Evolutionary conservation across 75 land plant species (phyloP).

Genomic region (Pseudotsuga menziesii): DNA sequence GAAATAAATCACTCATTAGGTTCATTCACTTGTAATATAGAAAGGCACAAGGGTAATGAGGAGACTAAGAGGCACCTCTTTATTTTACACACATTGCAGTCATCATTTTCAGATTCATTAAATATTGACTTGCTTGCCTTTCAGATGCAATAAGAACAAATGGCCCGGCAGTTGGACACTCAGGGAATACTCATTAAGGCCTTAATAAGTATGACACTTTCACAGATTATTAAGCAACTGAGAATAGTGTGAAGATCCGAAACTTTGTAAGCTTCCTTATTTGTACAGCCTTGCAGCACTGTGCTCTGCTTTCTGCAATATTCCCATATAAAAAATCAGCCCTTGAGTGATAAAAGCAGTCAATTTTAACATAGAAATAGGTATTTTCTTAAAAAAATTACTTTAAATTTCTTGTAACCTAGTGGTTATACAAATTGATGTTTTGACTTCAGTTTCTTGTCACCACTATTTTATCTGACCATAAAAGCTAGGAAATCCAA

Average conservation of each 20-base stretch:
- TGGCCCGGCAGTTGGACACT: not conserved
- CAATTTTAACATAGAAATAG: not conserved
- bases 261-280: not conserved
- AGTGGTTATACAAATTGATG: not conserved
- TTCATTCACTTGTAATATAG: not conserved
- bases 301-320: conserved; percentile 8
- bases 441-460: not conserved
- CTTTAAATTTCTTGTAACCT: not conserved
- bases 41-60: not conserved
- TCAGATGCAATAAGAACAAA: too few species aligned
- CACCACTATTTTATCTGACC: not conserved
- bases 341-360: not conserved
- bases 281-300: conserved; percentile 1
- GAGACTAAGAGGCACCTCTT: not conserved
- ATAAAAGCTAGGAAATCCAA: not conserved
- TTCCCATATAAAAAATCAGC: not conserved
- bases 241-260: not conserved
- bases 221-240: not conserved
- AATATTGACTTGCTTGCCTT: not conserved
- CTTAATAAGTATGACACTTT: not conserved
- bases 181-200: not conserved
- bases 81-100: not conserved
- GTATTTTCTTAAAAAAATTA: not conserved
- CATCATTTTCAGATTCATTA: not conserved
- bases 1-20: not conserved